These are phyloP conservation scores for Candida maesae DNA, from an alignment of 805 yeast species.

Conservation along the genomic window DNA sequence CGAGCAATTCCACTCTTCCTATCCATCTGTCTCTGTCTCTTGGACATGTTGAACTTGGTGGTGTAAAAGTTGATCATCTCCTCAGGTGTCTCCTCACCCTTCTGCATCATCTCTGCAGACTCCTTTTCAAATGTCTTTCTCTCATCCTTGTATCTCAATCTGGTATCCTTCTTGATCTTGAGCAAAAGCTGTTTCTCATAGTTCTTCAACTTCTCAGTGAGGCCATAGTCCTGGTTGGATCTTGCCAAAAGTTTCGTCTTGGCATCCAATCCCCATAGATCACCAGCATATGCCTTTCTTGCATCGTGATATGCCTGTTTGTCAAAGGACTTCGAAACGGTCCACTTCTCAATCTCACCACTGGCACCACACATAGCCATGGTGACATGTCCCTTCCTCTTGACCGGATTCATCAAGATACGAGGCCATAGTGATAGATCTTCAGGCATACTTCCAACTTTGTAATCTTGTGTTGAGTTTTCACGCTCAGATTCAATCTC, in stretches of 20 bases:
- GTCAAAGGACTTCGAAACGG: slow-evolving; percentile 72
- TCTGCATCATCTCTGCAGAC: slow-evolving; percentile 16
- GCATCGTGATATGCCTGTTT: slow-evolving; percentile 84
- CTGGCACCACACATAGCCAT: slow-evolving; percentile 75
- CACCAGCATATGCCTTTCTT: slow-evolving; percentile 79
- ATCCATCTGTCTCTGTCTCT: slow-evolving; percentile 26
- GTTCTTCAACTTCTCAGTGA: slow-evolving; percentile 30
- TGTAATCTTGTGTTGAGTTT: slow-evolving; percentile 24
- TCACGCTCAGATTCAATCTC: slow-evolving; percentile 40
- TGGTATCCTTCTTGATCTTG: slow-evolving; percentile 16
- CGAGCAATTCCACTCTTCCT: slow-evolving; percentile 13
- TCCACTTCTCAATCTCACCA: slow-evolving; percentile 85
- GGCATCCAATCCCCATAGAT: slow-evolving; percentile 76
- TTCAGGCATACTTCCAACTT: slow-evolving; percentile 16
- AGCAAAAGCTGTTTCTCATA: slow-evolving; percentile 30
- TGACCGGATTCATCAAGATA: slow-evolving; percentile 64
- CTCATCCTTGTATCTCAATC: slow-evolving; percentile 14
- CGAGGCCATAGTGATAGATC: slow-evolving; percentile 59
- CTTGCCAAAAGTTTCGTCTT: slow-evolving; percentile 44
- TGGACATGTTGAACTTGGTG: slow-evolving; percentile 23
- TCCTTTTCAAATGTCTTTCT: slow-evolving; percentile 14
- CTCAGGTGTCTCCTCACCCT: slow-evolving; percentile 17
- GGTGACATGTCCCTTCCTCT: slow-evolving; percentile 77
- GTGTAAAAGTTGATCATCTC: slow-evolving; percentile 25
- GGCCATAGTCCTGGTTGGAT: slow-evolving; percentile 30